Evolutionary conservation across 306 rosid genomes (phyloP), one percentile per base, ranked within the genome.

Genomic region (Carpinus fangiana): DNA sequence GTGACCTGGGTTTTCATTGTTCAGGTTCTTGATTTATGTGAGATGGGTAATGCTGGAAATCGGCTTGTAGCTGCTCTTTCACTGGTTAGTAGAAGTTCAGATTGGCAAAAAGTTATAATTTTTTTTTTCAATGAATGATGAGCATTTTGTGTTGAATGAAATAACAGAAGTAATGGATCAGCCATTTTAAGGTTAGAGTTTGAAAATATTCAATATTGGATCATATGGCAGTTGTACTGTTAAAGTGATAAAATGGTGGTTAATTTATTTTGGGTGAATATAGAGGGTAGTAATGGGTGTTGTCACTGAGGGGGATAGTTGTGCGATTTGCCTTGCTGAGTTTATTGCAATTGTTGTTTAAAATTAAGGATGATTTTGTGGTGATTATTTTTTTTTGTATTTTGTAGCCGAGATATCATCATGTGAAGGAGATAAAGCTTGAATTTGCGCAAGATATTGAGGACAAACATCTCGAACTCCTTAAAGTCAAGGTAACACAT

Each of bases 381-480:
- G 20, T 79, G 62, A 79, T 76, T 54, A 79, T 46, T 78, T 61
- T 71, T 71, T 76, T 47, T 47, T 74, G 55, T 67, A 50, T 75
- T 55, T 86, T 14, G 82, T 69, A 93, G 98, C 91, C 88, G 36
- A 86, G 98, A 38, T 93, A 91, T 84, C 20, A 51, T 64, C 55
- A 76, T 51, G 88, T 91, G 47, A 91, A 85, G 84, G 79, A 86
- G 47, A 89, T 93, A 80, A 80, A 86, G 79, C 94, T 93, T 4
- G 98, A 91, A 85, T 93, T 93, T 81, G 88, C 96, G 2, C 86
- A 86, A 76, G 93, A 88, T 73, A 82, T 93, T 84, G 94, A 91
- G 82, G 98, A 93, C 85, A 31, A 72, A 7, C 91, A 93, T 89
- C 90, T 93, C 72, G 78, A 89, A 43, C 78, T 87, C 71, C 34